phyloP scores from a whole-genome alignment of 2,329 filamentous ascomycete species.

The Alternaria dauci region DNA sequence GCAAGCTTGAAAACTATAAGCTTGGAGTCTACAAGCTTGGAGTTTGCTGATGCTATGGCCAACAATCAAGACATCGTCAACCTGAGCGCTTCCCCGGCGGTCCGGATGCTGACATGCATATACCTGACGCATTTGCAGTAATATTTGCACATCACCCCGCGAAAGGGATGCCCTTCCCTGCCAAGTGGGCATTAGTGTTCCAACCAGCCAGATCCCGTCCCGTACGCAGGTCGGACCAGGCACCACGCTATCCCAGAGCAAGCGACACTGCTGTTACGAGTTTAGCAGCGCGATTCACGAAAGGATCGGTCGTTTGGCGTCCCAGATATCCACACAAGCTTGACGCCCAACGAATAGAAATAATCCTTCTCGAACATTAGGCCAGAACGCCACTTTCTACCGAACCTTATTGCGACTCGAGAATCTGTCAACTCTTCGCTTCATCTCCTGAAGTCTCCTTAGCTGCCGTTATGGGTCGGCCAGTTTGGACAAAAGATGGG shows the following conservation, averaged over 20 bases:
- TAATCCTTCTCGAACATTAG: not conserved
- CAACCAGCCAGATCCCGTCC: constrained; percentile 14
- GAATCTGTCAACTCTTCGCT: constrained; percentile 17
- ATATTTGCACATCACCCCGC: constrained; percentile 15
- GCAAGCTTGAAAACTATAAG: not conserved
- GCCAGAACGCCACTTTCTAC: not conserved
- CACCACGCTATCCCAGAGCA: not conserved
- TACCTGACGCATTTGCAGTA: not conserved
- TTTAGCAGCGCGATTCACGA: constrained; percentile 5
- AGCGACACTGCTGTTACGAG: constrained; percentile 1
- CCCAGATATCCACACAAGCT: constrained; percentile 3
- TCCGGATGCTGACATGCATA: not conserved
- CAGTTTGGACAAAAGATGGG: constrained; percentile 22
- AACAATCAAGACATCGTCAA: not conserved
- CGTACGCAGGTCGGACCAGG: constrained; percentile 19
- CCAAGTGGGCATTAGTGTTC: constrained; percentile 3
- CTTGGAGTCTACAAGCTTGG: not conserved
- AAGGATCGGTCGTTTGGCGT: constrained; percentile 13
- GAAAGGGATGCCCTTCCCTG: constrained; percentile 6
- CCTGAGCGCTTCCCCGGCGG: not conserved
- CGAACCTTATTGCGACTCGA: constrained; percentile 34
- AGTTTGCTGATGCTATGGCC: not conserved
- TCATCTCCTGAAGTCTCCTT: constrained; percentile 26
- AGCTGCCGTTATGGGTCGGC: constrained; percentile 21
- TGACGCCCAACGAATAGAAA: constrained; percentile 9